Base-by-base conservation (phyloP, 805 yeast genomes). In the Isabelozyma pseudorhagii region DNA sequence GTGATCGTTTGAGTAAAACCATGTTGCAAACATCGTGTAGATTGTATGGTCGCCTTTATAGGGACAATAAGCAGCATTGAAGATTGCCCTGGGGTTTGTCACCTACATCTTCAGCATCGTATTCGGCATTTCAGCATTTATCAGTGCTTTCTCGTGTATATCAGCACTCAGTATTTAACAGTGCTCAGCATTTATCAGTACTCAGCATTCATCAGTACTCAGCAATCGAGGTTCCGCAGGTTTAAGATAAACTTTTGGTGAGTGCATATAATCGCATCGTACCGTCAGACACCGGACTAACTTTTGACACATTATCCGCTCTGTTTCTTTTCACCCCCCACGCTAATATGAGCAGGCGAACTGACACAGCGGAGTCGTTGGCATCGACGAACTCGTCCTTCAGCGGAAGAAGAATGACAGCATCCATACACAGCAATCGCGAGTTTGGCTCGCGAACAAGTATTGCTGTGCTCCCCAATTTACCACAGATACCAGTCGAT, bases 1-100 rank as follows among this genome's bases (percentile, higher is more conserved):
- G 79, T 93, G 83, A 85, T 86, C 96, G 94, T 84, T 89, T 89
- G 97, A 93, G 98, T 91, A 89, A 89, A 92, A 92, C 98, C 98
- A 92, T 93, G 96, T 90, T 84, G 97, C 96, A 77, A 69, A 93
- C 97, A 93, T 84, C 61, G 13, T 40, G 42, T 40, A 40, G 42
- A 17, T 15, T 18, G 21, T n/a, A 9, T 31, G 14, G 11, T 21
- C 6, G 17, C 17, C 6, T 21, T 21, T 21, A 21, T 21, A 5
- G 25, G 25, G 6, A 3, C 25, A 21, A 21, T 21, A 21, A 6
- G 25, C 25, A 21, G 5, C 3, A 21, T 21, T 21, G 25, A 2
- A 21, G 25, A 21, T 21, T 21, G 25, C 3, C 25, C 25, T 21
- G 25, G 17, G 17, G 17, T 15, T 15, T 2, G 17, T 15, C 17